These are phyloP conservation scores for Pilasporangium apinafurcum DNA, from an alignment of 352 stramenopile species.

Conservation along the genomic window DNA sequence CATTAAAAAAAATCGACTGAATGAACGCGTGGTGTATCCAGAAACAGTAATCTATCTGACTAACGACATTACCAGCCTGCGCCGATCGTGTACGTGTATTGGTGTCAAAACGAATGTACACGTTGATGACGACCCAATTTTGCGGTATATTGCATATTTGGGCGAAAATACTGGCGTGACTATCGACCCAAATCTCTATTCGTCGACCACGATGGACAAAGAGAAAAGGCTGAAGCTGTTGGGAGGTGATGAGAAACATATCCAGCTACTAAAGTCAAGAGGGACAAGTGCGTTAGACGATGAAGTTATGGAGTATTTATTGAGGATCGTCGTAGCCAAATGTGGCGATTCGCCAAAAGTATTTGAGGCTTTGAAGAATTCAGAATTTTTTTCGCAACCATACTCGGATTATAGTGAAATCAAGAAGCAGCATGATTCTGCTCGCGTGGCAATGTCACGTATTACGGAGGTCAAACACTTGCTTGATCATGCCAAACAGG, in stretches of 20 bases:
- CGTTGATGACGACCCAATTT: constrained; percentile 76
- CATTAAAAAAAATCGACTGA: constrained; percentile 7
- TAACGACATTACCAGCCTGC: constrained; percentile 33
- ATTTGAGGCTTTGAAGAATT: constrained; percentile 30
- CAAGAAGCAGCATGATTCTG: constrained; percentile 23
- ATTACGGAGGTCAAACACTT: constrained; percentile 19
- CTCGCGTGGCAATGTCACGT: constrained; percentile 8
- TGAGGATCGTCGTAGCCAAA: constrained; percentile 37
- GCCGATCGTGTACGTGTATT: constrained; percentile 58
- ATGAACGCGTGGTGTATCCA: constrained; percentile 15
- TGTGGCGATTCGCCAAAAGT: constrained; percentile 42
- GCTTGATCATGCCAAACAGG: constrained; percentile 3
- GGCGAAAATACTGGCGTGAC: constrained; percentile 55
- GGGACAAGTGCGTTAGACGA: constrained; percentile 34
- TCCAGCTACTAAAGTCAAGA: constrained; percentile 24
- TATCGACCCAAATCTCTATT: constrained; percentile 58
- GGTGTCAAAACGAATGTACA: constrained; percentile 66
- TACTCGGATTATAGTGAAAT: constrained; percentile 41
- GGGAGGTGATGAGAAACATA: constrained; percentile 13
- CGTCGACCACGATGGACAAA: constrained; percentile 55
- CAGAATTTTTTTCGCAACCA: constrained; percentile 21
- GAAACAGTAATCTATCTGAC: constrained; percentile 50
- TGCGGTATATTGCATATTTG: constrained; percentile 88
- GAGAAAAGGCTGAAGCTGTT: constrained; percentile 30
- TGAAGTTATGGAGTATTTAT: constrained; percentile 52